Base-by-base conservation (phyloP, 1,139 yeast genomes). In the Geotrichum restrictum region DNA sequence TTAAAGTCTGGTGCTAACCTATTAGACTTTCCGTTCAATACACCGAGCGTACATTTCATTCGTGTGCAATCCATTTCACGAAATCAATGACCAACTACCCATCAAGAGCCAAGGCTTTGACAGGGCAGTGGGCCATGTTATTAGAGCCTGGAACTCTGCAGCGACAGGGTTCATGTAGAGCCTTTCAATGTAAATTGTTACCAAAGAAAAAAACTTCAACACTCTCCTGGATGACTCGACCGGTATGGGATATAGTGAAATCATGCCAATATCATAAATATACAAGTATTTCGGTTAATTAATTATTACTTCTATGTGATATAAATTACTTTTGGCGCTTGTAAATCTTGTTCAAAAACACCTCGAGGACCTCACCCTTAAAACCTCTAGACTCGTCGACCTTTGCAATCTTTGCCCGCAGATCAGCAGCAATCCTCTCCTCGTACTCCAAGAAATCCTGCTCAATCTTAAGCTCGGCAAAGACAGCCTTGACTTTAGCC, bases 341-440 rank as follows among this genome's bases (percentile, higher is more conserved):
- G 82, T 94, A 93, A 63, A 94, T 87, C 75, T 93, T 94, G 70
- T 80, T 79, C 67, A 94, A 80, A 76, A 94, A 94, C 6, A 83
- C 80, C 42, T 87, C 80, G 65, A 93, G 78, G 29, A 89, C 97
- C 45, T 83, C 86, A 63, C 80, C 82, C 74, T 89, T 91, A 74
- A 94, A 87, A 11, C 98, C 98, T 66, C 94, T 82, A 33, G 88
- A 78, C 73, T 93, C 98, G 67, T 94, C 98, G 58, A 88, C 73
- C 42, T 76, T 64, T 32, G 78, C 79, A 61, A 94, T 94, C 68
- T 81, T 78, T 42, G 69, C 69, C 64, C 75, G 79, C 67, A 94
- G 77, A 58, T 85, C 79, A 47, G 72, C 69, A 43, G 88, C 96
- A 58, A 82, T 71, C 33, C 75, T 68, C 65, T 91, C 97, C 73